A percentile compares a stretch with the other conserved stretches of the same genome.
Evolutionary conservation across 257 asterid genomes (phyloP).

Genomic region (Cordia subcordata): DNA sequence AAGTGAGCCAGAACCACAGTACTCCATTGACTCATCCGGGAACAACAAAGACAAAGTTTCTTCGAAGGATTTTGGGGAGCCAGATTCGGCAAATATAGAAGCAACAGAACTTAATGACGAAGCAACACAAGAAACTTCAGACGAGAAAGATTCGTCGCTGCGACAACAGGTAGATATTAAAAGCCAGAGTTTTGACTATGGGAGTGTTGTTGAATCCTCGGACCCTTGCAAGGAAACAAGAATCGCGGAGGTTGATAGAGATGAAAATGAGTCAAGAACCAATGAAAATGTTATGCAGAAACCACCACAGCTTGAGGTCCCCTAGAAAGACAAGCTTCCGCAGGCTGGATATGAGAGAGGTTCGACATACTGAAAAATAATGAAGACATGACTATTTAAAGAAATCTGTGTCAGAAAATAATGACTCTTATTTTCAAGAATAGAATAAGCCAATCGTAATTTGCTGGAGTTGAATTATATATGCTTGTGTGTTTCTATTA

Average conservation of each 20-base stretch:
- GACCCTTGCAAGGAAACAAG: not conserved
- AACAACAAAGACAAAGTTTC: constrained; percentile 7
- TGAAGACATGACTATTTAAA: no score
- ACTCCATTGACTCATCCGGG: constrained; percentile 5
- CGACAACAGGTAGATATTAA: constrained; percentile 9
- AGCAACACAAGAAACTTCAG: constrained; percentile 1
- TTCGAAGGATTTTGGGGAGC: not conserved
- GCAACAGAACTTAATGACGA: constrained; percentile 8
- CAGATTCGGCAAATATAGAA: not conserved
- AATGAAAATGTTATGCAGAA: not conserved
- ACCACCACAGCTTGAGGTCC: not conserved
- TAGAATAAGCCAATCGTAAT: no score
- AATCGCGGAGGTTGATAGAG: not conserved
- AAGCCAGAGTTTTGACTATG: not conserved
- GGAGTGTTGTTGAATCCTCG: not conserved
- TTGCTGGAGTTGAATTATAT: no score
- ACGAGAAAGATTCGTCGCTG: not conserved
- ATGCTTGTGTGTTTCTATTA: no score
- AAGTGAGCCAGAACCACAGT: not conserved
- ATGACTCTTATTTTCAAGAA: no score
- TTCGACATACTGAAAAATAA: no score
- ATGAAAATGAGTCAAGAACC: not conserved
- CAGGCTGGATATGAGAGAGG: no score
- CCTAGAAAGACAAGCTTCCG: not conserved
- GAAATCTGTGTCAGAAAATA: no score